Evolutionary conservation across 345 rosid genomes (phyloP).

Genomic region (Lepidium aucheri): DNA sequence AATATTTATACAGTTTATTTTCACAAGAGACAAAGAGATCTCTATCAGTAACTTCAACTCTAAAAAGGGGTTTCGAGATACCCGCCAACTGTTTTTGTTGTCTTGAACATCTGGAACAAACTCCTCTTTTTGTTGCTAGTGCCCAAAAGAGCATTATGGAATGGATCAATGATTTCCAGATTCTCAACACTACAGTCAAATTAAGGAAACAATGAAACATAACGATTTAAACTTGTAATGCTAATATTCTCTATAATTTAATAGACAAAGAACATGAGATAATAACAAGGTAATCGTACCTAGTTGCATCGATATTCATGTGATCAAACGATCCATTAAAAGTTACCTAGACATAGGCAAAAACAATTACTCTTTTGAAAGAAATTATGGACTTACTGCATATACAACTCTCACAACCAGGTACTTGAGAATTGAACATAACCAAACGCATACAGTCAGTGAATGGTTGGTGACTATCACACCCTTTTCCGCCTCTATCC

Average conservation of each 20-base stretch:
- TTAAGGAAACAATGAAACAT: slow-evolving; percentile 11
- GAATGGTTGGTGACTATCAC: slow-evolving; percentile 84
- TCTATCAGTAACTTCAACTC: neutral
- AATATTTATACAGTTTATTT: neutral
- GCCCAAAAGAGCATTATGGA: slow-evolving; percentile 75
- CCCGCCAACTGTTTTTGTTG: slow-evolving; percentile 96
- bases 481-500: slow-evolving; percentile 95
- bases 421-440: neutral
- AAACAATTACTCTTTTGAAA: neutral
- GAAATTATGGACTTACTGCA: neutral
- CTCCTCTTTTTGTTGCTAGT: slow-evolving; percentile 90
- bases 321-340: slow-evolving; percentile 98
- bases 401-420: neutral
- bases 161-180: slow-evolving; percentile 86
- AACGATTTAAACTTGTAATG: neutral
- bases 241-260: neutral
- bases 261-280: neutral
- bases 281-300: slow-evolving; percentile 36
- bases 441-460: slow-evolving; percentile 49
- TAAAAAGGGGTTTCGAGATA: slow-evolving; percentile 22
- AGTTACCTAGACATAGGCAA: slow-evolving; percentile 50
- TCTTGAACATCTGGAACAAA: slow-evolving; percentile 91
- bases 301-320: slow-evolving; percentile 91
- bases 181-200: slow-evolving; percentile 69
- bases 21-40: slow-evolving; percentile 1